Base-by-base conservation (phyloP, 2,329 filamentous ascomycete genomes). In the Microdochium nivale region DNA sequence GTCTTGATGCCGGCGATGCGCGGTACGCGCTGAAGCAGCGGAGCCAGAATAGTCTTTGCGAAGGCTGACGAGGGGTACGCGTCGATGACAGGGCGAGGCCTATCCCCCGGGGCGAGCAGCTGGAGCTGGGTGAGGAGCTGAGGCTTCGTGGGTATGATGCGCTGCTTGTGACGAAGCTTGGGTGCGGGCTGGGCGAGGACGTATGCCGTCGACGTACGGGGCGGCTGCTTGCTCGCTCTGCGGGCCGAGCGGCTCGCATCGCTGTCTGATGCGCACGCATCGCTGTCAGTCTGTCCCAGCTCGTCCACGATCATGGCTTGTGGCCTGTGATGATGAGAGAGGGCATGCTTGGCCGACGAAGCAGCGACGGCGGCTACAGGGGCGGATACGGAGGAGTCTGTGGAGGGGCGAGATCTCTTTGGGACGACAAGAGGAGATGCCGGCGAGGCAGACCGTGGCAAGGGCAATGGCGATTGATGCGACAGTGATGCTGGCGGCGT, bases 81-180 rank as follows among this genome's bases (percentile, higher is more conserved):
- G 58, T 92, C 87, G 56, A 88, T 82, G 3, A 81, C 78, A 1
- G 87, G 87, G 49, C 76, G 75, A 0, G 86, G 84, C 24, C 87
- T 79, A 16, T 73, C 73, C 54, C 81, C 76, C 40, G 75, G 68
- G 2, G 77, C 73, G n/a, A 89, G 65, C 52, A 80, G 76, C 61
- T 90, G 87, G 16, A 91, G 70, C 65, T 92, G 87, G 5, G 91
- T 74, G 5, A 90, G 70, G 19, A 90, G 70, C 50, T 81, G 81
- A 11, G 87, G 86, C 16, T 86, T 80, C 27, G 87, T 74, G 59
- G 85, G 74, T 33, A 89, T 72, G 55, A 85, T 77, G 24, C 86
- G 75, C 62, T 86, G 86, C 61, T 83, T 78, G 61, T 75, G 71
- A 56, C 77, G 69, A 54, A 80, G 63, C 60, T 76, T 72, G 55